phyloP scores from a whole-genome alignment of 495 filamentous ascomycete genomes.

The Extremus antarcticus region DNA sequence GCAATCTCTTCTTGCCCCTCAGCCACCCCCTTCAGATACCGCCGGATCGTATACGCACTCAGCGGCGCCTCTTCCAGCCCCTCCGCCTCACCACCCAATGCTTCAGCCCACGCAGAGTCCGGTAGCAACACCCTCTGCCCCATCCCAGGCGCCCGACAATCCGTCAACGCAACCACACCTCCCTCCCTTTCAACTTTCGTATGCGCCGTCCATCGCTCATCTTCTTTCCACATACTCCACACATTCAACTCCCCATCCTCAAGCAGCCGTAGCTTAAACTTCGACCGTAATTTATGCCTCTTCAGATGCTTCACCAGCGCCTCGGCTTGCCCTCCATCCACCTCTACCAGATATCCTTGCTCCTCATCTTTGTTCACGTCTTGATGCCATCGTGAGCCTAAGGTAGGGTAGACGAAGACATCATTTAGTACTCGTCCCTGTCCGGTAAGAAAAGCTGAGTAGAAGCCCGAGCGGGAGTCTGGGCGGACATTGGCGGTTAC shows the following conservation, averaged over 20 bases:
- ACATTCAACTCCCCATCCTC: slow-evolving; percentile 50
- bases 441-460: slow-evolving; percentile 75
- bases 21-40: slow-evolving; percentile 67
- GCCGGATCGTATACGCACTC: slow-evolving; percentile 51
- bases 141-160: slow-evolving; percentile 34
- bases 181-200: neutral
- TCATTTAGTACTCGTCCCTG: slow-evolving; percentile 76
- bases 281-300: slow-evolving; percentile 72
- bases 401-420: slow-evolving; percentile 67
- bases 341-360: slow-evolving; percentile 67
- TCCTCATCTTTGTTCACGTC: slow-evolving; percentile 27
- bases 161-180: slow-evolving; percentile 8
- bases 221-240: slow-evolving; percentile 55
- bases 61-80: slow-evolving; percentile 6
- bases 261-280: slow-evolving; percentile 55
- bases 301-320: slow-evolving; percentile 58
- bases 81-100: neutral
- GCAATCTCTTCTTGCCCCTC: slow-evolving; percentile 76
- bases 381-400: slow-evolving; percentile 13
- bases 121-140: slow-evolving; percentile 36
- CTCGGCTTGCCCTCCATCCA: slow-evolving; percentile 54
- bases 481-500: slow-evolving; percentile 62
- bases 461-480: slow-evolving; percentile 43
- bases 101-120: neutral
- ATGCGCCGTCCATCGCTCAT: slow-evolving; percentile 26